Evolutionary conservation across 164 flowering plant genomes (phyloP).

Genomic region (Dillenia turbinata): DNA sequence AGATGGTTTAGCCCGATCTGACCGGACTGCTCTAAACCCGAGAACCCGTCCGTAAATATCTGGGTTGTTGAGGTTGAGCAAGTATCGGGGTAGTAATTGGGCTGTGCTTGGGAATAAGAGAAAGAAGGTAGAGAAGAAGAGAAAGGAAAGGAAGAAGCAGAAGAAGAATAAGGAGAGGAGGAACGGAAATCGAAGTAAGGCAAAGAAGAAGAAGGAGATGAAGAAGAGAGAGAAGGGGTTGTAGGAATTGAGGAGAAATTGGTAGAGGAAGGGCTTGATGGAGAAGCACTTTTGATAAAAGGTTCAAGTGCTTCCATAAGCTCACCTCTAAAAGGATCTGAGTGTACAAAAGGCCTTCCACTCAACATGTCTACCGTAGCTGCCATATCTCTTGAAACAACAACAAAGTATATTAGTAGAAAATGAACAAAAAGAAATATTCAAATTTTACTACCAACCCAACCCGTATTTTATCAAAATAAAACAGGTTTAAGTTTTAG

Average conservation of each 20-base stretch:
- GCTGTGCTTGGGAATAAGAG: constrained; percentile 11
- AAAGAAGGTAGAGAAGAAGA: constrained; percentile 17
- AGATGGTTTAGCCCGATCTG: constrained; percentile 51
- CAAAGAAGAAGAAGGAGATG: constrained; percentile 11
- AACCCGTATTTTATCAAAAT: constrained; percentile 49
- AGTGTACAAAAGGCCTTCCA: constrained; percentile 16
- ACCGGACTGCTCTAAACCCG: constrained; percentile 26
- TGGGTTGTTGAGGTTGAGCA: constrained; percentile 32
- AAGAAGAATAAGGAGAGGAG: constrained; percentile 15
- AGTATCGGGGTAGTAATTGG: constrained; percentile 16
- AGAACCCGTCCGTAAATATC: constrained; percentile 28
- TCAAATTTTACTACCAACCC: constrained; percentile 5
- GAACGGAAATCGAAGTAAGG: constrained; percentile 6
- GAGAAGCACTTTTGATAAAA: constrained; percentile 78
- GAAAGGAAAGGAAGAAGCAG: constrained; percentile 6
- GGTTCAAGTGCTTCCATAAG: constrained; percentile 93
- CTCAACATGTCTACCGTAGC: constrained; percentile 53
- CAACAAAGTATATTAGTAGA: neutral
- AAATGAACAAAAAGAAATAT: neutral
- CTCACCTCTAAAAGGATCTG: constrained; percentile 52
- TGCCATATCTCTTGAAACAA: constrained; percentile 38
- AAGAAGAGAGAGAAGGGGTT: constrained; percentile 14
- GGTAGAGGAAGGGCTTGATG: constrained; percentile 9
- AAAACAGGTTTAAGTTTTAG: constrained; percentile 27
- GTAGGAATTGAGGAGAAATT: constrained; percentile 10